phyloP scores from a whole-genome alignment of 1,284 basidiomycete species.

The Cystobasidium pallidum region DNA sequence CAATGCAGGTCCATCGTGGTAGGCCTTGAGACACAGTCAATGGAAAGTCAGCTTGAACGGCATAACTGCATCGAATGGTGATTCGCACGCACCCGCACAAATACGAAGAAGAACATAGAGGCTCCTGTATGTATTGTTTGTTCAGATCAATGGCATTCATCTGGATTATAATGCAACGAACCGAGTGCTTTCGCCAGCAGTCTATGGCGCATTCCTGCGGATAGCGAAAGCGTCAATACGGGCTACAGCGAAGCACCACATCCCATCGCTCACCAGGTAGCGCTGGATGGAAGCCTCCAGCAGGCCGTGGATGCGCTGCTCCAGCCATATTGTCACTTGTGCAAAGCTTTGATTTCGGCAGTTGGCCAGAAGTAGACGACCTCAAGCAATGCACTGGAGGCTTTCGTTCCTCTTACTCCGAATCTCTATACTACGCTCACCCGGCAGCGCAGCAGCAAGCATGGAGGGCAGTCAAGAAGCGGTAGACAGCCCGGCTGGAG shows the following conservation, averaged over 20 bases:
- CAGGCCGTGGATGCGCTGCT: constrained; percentile 14
- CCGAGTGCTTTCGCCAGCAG: constrained; percentile 42
- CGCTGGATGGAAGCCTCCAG: constrained; percentile 39
- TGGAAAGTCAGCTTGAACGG: not conserved
- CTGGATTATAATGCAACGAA: not conserved
- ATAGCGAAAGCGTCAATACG: not conserved
- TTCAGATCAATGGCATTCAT: constrained; percentile 2
- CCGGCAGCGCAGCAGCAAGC: not conserved
- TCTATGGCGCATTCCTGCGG: constrained; percentile 20
- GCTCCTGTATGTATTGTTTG: constrained; percentile 58
- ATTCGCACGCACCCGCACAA: constrained; percentile 66
- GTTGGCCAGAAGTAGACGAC: constrained; percentile 1
- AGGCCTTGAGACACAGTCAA: constrained; percentile 2
- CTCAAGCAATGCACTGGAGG: not conserved
- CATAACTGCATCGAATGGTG: no score
- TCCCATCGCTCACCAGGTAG: constrained; percentile 38
- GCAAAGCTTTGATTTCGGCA: not conserved
- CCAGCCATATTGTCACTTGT: constrained; percentile 14
- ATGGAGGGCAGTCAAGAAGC: not conserved
- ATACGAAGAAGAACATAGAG: constrained; percentile 97
- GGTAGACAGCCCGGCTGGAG: not conserved
- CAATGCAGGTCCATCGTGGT: constrained; percentile 38
- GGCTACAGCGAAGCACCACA: not conserved
- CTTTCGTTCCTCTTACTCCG: not conserved
- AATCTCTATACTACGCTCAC: no score